These are phyloP conservation scores for Amorphotheca resinae DNA, from an alignment of 495 filamentous ascomycete species.

Conservation along the genomic window DNA sequence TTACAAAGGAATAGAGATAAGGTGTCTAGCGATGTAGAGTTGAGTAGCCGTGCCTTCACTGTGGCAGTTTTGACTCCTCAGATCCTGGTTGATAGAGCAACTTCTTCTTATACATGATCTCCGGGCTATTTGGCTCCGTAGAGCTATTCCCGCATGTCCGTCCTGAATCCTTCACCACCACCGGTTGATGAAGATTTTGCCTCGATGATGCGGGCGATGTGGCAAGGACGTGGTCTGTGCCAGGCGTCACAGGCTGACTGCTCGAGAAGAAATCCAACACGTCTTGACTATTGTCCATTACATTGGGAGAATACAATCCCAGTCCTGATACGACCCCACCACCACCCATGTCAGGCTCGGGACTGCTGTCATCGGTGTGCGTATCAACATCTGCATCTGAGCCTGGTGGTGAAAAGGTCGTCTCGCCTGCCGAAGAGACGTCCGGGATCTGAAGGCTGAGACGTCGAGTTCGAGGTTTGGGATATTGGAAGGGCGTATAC, in stretches of 20 bases:
- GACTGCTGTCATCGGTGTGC: constrained; percentile 19
- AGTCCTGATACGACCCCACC: not conserved
- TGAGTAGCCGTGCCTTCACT: not conserved
- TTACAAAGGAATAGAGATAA: not conserved
- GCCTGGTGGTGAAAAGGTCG: constrained; percentile 8
- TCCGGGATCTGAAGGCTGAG: constrained; percentile 8
- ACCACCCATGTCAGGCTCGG: constrained; percentile 10
- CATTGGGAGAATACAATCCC: not conserved
- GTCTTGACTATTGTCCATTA: not conserved
- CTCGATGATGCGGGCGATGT: constrained; percentile 6
- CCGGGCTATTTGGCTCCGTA: constrained; percentile 7
- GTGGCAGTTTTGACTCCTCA: not conserved
- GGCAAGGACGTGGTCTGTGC: constrained; percentile 13
- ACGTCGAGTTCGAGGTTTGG: not conserved
- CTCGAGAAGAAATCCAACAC: constrained; percentile 16
- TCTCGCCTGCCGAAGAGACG: constrained; percentile 16
- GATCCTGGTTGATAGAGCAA: not conserved
- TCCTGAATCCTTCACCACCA: not conserved
- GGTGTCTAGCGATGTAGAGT: too few relatives aligned
- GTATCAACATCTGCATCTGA: constrained; percentile 22
- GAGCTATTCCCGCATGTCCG: not conserved
- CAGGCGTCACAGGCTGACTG: constrained; percentile 12
- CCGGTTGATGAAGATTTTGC: not conserved
- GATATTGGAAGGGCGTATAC: not conserved
- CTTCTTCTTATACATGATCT: constrained; percentile 13